Base-by-base conservation (phyloP, 768 basidiomycete species). In the Mycena leptocephala region DNA sequence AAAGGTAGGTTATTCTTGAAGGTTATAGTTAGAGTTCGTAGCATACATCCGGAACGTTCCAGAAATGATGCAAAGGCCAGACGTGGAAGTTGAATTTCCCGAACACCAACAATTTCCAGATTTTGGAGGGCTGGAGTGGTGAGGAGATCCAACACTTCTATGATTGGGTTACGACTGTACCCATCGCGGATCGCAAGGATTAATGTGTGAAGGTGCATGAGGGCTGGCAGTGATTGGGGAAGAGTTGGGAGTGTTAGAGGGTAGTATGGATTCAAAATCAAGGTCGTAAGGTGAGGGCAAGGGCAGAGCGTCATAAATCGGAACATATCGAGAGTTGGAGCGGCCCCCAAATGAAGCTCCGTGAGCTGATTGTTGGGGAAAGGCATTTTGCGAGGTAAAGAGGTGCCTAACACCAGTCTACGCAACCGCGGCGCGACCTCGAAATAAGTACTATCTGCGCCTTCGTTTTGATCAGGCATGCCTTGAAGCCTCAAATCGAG, bases 111-210 rank as follows among this genome's bases (percentile, higher is more conserved):
- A 5, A 72, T 18, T 58, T 77, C 66, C n/a, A 77, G n/a, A 8
- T 33, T 33, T 43, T 62, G 37, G 32, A 77, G 76, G 3, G 67
- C 30, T 24, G 76, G 76, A 11, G 71, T 26, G 66, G 64, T 56
- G 39, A 76, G 76, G 30, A 62, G 65, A 26, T 73, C 51, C 8
- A 77, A 53, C 14, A 70, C 32, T 13, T 77, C 76, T 5, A 73
- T 69, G 32, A 73, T 33, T 1, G 71, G 76, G 33, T 77, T 77
- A 2, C 67, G 58, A 35, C 61, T 73, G 32, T 64, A 77, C 13
- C 66, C 66, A 32, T 77, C 76, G 13, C 76, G 71, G 39, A 77
- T 72, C 16, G 66, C 76, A 1, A 77, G 43, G 46, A 62, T 51
- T 14, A 77, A 46, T 1, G 64, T 77, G 32, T 58, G 55, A 4